phyloP scores from a whole-genome alignment of 306 rosid genomes.

The Elaeagnus macrophylla region DNA sequence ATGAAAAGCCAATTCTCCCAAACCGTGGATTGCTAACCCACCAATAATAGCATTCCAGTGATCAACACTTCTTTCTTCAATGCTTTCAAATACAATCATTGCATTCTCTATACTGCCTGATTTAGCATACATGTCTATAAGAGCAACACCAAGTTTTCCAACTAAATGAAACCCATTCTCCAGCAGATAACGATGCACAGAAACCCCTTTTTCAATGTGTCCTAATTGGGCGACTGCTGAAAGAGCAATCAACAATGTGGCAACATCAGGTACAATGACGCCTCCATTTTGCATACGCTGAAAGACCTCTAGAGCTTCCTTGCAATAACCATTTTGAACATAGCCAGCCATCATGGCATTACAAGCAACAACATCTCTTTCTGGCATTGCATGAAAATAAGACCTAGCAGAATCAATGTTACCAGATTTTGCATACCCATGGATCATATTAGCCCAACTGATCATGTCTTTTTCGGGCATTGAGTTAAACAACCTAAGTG shows the following conservation, averaged over 20 bases:
- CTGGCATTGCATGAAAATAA: conserved; percentile 62
- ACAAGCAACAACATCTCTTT: conserved; percentile 42
- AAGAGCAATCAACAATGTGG: conserved; percentile 48
- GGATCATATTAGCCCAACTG: conserved; percentile 66
- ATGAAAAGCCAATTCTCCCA: conserved; percentile 45
- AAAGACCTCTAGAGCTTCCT: conserved; percentile 59
- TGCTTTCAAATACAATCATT: conserved; percentile 37
- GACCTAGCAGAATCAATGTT: conserved; percentile 36
- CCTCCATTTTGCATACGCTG: conserved; percentile 33
- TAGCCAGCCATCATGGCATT: conserved; percentile 74
- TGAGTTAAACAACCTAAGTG: conserved; percentile 31
- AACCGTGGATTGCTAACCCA: conserved; percentile 59
- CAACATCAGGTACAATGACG: conserved; percentile 33
- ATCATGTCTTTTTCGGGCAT: conserved; percentile 49
- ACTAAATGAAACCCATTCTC: conserved; percentile 33
- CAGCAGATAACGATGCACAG: conserved; percentile 34
- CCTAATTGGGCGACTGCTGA: conserved; percentile 57
- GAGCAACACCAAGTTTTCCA: conserved; percentile 56
- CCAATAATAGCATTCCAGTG: conserved; percentile 77
- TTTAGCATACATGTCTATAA: conserved; percentile 71
- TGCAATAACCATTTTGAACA: conserved; percentile 45
- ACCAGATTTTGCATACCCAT: conserved; percentile 52
- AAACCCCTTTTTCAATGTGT: conserved; percentile 39
- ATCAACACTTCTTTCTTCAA: conserved; percentile 47
- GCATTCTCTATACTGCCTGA: conserved; percentile 63